Base-by-base conservation (phyloP, 2,329 filamentous ascomycete species). In the Diaporthe destruens region DNA sequence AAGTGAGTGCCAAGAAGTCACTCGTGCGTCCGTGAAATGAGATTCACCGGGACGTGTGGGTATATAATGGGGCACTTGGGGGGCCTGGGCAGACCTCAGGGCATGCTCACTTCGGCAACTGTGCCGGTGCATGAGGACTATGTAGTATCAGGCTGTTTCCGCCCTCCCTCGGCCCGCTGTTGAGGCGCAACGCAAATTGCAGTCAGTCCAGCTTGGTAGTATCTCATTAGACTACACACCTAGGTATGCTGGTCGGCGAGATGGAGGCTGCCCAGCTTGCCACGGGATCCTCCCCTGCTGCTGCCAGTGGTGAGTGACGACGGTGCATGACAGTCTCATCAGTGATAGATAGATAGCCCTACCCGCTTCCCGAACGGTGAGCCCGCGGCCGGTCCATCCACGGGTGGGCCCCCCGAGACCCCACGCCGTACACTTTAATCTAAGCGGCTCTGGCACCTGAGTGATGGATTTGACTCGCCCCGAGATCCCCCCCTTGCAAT, bases 11-110 rank as follows among this genome's bases (percentile, higher is more conserved):
- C 55, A 61, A 61, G 56, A 6, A 11, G n/a, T n/a, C 68, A 18
- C 20, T 11, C 9, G 32, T 32, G 9, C 47, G 9, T 14, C 36
- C 23, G 44, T 53, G 25, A 70, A 70, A 70, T 70, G 68, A 70
- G 68, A 53, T 70, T 51, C 34, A 51, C 55, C 56, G 68, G 68
- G 20, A 36, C 20, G 20, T 70, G 68, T 70, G 68, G 68, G 61
- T 39, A 54, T 53, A 53, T 16, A 51, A 3, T 53, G 55, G 68
- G 68, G 68, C 47, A 12, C n/a, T 44, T 34, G 20, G 44, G 55
- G 29, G 44, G 47, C 68, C 56, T 61, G 55, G 20, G 25, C 20
- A 61, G 55, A 70, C 29, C 5, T 29, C 29, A 29, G 29, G 29
- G 29, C 39, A 18, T 34, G 34, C 32, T 70, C 55, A 59, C 55